Percentiles rank a stretch among this genome's conserved stretches.
phyloP scores from a whole-genome alignment of 2,329 filamentous ascomycete species.

The Stylonectria norvegica region DNA sequence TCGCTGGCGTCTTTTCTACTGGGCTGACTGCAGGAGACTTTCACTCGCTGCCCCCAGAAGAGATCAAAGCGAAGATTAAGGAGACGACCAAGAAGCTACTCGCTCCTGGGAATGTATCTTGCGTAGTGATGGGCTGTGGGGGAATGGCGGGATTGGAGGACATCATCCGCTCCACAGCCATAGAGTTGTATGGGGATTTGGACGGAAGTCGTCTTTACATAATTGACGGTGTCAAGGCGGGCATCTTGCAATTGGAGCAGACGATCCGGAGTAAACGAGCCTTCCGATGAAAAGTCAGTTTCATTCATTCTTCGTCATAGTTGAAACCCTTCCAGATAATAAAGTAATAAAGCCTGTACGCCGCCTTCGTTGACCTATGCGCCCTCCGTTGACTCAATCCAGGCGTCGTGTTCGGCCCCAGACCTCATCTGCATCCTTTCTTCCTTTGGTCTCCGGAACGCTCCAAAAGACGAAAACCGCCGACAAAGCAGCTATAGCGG shows the following conservation, averaged over 20 bases:
- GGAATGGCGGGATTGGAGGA: conserved; percentile 85
- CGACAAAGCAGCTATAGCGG: conserved; percentile 65
- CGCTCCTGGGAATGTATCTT: conserved; percentile 52
- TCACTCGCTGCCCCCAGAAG: conserved; percentile 63
- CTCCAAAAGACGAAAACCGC: conserved; percentile 67
- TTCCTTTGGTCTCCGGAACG: conserved; percentile 87
- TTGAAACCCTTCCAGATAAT: neutral
- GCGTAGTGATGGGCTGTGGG: conserved; percentile 81
- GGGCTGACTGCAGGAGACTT: conserved; percentile 77
- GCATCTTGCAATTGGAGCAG: conserved; percentile 59
- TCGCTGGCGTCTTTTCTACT: conserved; percentile 79
- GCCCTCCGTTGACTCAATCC: conserved; percentile 37
- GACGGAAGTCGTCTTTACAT: conserved; percentile 59
- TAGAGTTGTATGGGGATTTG: conserved; percentile 59
- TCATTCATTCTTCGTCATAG: conserved; percentile 4
- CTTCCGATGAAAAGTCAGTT: conserved; percentile 28
- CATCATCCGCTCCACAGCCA: conserved; percentile 67
- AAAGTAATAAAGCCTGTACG: conserved; percentile 5
- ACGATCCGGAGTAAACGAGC: conserved; percentile 42
- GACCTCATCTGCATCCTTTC: conserved; percentile 81
- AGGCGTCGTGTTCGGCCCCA: conserved; percentile 67
- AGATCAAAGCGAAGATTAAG: conserved; percentile 64
- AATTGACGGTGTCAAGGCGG: conserved; percentile 76
- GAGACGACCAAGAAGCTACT: conserved; percentile 68
- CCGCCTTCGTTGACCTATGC: conserved; percentile 3